Percentiles rank a stretch among this genome's conserved stretches.
Evolutionary conservation across 2,329 filamentous ascomycete species (phyloP).

Genomic region (Hypoxylon sp.): DNA sequence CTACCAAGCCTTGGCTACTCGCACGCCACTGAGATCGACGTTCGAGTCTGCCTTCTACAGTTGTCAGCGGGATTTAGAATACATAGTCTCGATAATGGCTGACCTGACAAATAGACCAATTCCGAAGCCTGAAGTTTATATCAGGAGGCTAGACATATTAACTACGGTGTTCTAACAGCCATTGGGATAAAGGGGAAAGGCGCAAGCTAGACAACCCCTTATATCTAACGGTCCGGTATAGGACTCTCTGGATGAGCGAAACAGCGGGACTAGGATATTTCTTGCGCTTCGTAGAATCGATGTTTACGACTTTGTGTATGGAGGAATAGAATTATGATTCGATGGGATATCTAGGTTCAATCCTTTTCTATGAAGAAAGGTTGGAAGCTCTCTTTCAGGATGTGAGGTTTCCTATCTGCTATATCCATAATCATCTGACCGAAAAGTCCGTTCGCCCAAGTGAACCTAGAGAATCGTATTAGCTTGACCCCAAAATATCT

Average conservation of each 20-base stretch:
- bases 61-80: background rate
- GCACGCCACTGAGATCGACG: background rate
- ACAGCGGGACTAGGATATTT: background rate
- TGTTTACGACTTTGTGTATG: background rate
- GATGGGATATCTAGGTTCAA: background rate
- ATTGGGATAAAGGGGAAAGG: too few species aligned
- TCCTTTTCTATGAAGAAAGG: slow-evolving; percentile 34
- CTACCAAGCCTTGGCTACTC: background rate
- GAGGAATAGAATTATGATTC: background rate
- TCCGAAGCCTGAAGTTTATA: too few species aligned
- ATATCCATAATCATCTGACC: slow-evolving; percentile 85
- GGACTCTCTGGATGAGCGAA: background rate
- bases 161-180: too few species aligned
- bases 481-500: background rate
- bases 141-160: background rate
- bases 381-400: slow-evolving; percentile 57
- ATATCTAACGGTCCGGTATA: background rate
- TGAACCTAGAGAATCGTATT: slow-evolving; percentile 73
- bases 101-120: too few species aligned
- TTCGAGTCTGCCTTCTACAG: background rate
- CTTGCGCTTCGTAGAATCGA: background rate
- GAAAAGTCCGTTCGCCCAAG: slow-evolving; percentile 91
- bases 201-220: background rate
- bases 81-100: background rate
- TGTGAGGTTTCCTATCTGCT: slow-evolving; percentile 75